Evolutionary conservation across 805 yeast species (phyloP), one percentile per base, ranked within the genome.

Genomic region (Cyberlindnera euphorbiiphila): DNA sequence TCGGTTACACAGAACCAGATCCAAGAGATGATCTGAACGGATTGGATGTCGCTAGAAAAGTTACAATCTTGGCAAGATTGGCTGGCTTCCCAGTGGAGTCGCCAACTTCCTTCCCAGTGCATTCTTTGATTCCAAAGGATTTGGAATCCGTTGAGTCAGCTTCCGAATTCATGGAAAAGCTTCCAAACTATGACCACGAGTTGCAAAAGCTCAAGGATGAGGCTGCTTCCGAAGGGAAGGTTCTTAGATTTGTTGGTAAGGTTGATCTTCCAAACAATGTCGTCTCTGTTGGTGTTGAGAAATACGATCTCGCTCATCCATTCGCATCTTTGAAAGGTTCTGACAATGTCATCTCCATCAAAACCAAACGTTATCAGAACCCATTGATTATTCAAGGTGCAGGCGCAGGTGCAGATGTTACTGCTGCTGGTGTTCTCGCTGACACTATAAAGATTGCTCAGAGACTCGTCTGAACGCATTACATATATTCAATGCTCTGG

Each of bases 1-100:
- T 87, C 49, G 99, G 99, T 35, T 93, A 87, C 74, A 91, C 97
- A 28, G 98, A 93, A 67, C 99, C 99, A 34, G 99, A 93, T 63
- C 98, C 99, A 64, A 82, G 99, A 67, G 99, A 93, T 62, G 99
- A 93, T 61, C 76, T 93, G 64, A 93, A 91, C 63, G 99, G 99
- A 37, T 74, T 93, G 60, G 99, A 93, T 59, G 96, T 93, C 44
- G 99, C 99, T 29, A 83, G 99, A 74, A 93, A 93, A 65, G 96
- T 93, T 21, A 88, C 98, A 18, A 93, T 93, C 49, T 75, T 93
- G 46, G 95, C 96, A 32, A 84, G 99, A 71, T 74, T 93, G 37
- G 73, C 96, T 12, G 98, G 98, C 3, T 73, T 84, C 37, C 68
- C 76, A 42, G 85, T 93, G 25, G 83, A 81, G 59, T 81, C 93